phyloP scores from a whole-genome alignment of 345 rosid species.

The Clarkia xantiana region DNA sequence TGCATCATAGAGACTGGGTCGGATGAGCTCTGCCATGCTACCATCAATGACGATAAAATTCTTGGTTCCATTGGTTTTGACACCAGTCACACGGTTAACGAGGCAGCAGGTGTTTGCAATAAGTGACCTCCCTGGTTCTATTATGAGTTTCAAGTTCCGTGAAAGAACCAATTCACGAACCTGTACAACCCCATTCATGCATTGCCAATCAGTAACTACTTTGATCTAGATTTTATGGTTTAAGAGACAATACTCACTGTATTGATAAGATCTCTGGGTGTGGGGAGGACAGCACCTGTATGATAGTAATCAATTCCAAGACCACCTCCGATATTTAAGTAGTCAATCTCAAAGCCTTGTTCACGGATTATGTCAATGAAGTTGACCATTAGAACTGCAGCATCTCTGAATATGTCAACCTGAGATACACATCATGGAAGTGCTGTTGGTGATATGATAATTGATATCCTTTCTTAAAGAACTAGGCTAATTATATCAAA shows the following conservation, averaged over 20 bases:
- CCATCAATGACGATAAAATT: constrained; percentile 89
- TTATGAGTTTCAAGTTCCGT: constrained; percentile 59
- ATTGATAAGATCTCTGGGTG: constrained; percentile 85
- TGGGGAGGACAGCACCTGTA: constrained; percentile 70
- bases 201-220: not conserved
- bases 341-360: constrained; percentile 78
- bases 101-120: constrained; percentile 95
- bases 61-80: constrained; percentile 90
- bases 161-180: constrained; percentile 82
- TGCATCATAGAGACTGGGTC: constrained; percentile 94
- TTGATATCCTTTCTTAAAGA: not conserved
- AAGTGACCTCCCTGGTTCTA: constrained; percentile 94
- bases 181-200: no score
- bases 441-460: no score
- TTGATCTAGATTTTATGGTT: no score
- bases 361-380: constrained; percentile 76
- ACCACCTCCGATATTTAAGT: constrained; percentile 94
- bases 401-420: constrained; percentile 97
- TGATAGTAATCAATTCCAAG: constrained; percentile 95
- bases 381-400: constrained; percentile 80
- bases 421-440: constrained; percentile 13
- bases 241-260: constrained; percentile 32
- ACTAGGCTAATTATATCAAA: not conserved
- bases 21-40: constrained; percentile 97
- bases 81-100: constrained; percentile 85